These are phyloP conservation scores for Sisymbrium irio DNA, from an alignment of 345 rosid species.

Conservation along the genomic window DNA sequence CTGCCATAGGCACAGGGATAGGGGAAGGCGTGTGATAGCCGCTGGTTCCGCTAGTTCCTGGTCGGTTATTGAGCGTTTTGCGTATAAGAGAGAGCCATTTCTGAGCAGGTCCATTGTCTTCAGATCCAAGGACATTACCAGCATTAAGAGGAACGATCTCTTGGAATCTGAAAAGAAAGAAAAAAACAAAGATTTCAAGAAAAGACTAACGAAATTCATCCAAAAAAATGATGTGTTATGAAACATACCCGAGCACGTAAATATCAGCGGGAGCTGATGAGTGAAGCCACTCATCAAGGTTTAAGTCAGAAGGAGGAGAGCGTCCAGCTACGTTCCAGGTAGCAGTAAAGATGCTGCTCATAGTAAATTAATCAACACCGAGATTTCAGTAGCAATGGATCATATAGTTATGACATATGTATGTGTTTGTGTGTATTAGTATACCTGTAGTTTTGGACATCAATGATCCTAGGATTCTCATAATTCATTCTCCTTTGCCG, in stretches of 20 bases:
- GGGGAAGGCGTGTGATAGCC: conserved; percentile 87
- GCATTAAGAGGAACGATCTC: conserved; percentile 99
- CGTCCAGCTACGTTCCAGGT: conserved; percentile 99
- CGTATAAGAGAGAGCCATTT: conserved; percentile 88
- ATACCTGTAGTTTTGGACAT: conserved; percentile 94
- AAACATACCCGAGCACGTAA: conserved; percentile 85
- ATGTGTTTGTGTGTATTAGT: background rate
- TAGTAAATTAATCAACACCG: conserved; percentile 21
- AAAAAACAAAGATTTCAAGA: background rate
- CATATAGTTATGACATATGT: background rate
- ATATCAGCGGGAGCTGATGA: conserved; percentile 97
- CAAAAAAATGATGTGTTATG: background rate
- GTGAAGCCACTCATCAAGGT: conserved; percentile 97
- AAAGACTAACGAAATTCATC: conserved; percentile 8
- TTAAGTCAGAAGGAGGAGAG: conserved; percentile 81
- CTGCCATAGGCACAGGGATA: conserved; percentile 84
- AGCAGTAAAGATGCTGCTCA: conserved; percentile 81
- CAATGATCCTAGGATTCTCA: conserved; percentile 91
- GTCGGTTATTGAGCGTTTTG: conserved; percentile 79
- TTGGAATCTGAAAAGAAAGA: conserved; percentile 58
- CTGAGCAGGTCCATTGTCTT: conserved; percentile 98
- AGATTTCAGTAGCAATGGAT: background rate
- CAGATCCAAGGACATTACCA: conserved; percentile 92
- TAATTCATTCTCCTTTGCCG: conserved; percentile 79
- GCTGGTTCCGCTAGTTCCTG: conserved; percentile 78